A percentile compares a stretch with the other conserved stretches of the same genome.
phyloP scores from a whole-genome alignment of 192 early-diverging fungal species.

The Tieghemiomyces parasiticus region DNA sequence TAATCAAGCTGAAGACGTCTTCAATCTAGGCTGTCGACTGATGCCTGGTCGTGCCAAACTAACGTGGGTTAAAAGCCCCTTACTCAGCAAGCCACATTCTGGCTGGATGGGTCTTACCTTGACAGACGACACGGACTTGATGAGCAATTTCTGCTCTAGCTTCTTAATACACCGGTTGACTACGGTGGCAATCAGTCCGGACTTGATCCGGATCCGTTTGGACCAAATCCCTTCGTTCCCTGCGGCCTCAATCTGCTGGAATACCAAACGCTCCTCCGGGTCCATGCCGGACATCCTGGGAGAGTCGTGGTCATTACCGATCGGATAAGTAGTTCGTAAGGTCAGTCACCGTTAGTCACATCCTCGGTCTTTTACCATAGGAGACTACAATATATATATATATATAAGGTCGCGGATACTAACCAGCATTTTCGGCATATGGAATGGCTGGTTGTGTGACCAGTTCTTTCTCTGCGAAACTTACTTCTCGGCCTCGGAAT shows the following conservation, averaged over 20 bases:
- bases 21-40: no score
- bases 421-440: not conserved
- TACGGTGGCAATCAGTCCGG: constrained; percentile 57
- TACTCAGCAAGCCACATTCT: no score
- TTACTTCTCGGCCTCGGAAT: not conserved
- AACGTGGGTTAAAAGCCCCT: no score
- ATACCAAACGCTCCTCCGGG: constrained; percentile 62
- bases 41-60: no score
- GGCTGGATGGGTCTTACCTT: no score
- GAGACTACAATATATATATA: not conserved
- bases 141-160: constrained; percentile 65
- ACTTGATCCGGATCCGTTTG: constrained; percentile 61
- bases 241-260: constrained; percentile 64
- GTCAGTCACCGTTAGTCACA: not conserved
- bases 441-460: not conserved
- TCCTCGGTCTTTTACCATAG: not conserved
- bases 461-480: not conserved
- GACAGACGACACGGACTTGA: constrained; percentile 79
- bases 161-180: constrained; percentile 61
- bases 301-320: not conserved
- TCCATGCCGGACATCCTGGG: constrained; percentile 33
- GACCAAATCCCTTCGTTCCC: constrained; percentile 75
- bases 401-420: not conserved
- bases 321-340: not conserved
- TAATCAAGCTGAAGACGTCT: no score